Percentiles rank a stretch among this genome's conserved stretches.
phyloP scores from a whole-genome alignment of 1,284 basidiomycete species.

The Austropuccinia psidii region DNA sequence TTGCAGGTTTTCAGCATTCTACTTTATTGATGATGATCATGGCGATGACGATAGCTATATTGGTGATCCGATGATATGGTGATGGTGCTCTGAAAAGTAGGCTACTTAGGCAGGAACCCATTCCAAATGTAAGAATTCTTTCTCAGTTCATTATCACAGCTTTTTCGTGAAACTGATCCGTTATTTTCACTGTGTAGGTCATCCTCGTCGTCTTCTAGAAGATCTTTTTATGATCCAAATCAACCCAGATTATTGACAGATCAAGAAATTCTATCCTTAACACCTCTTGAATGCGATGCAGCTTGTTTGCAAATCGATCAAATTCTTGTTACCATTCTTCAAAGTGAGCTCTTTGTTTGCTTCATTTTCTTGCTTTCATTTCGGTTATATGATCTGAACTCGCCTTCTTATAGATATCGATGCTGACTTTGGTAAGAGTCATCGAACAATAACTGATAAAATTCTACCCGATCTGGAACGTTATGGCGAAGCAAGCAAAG shows the following conservation, averaged over 20 bases:
- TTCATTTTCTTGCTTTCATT: not conserved
- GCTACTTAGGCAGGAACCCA: no score
- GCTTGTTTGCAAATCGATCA: slow-evolving; percentile 32
- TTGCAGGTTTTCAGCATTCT: no score
- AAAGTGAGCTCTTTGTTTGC: slow-evolving; percentile 1
- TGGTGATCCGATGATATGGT: no score
- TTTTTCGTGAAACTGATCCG: no score
- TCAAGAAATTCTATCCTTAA: slow-evolving; percentile 4
- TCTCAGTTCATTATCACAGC: no score
- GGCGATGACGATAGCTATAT: no score
- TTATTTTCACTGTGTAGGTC: slow-evolving; percentile 2
- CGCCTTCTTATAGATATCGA: slow-evolving; percentile 21
- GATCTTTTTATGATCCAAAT: slow-evolving; percentile 28
- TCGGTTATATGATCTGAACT: not conserved
- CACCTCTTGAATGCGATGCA: slow-evolving; percentile 20
- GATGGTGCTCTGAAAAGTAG: no score
- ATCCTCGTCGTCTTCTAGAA: slow-evolving; percentile 19
- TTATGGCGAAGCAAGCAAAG: slow-evolving; percentile 30
- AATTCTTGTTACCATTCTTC: slow-evolving; percentile 28
- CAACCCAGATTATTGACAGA: slow-evolving; percentile 22
- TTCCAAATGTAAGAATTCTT: no score
- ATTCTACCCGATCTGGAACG: slow-evolving; percentile 26
- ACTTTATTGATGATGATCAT: no score
- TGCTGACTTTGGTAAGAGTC: slow-evolving; percentile 15
- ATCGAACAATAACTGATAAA: slow-evolving; percentile 29